These are phyloP conservation scores for Flueggea neowawraea DNA, from an alignment of 441 rosid species.

Conservation along the genomic window DNA sequence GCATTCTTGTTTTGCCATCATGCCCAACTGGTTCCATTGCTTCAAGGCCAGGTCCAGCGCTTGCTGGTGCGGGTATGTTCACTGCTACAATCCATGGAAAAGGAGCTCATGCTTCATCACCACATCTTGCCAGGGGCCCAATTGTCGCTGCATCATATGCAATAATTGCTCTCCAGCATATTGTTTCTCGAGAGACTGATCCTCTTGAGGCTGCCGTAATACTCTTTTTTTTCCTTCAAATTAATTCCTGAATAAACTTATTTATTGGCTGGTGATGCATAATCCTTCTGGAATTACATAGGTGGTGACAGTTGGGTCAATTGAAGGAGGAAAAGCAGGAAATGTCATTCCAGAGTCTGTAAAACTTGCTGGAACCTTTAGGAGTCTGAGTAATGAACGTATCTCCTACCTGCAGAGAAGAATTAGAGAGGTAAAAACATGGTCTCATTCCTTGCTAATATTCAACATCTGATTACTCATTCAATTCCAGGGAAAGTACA, in stretches of 20 bases:
- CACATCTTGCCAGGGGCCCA: conserved; percentile 34
- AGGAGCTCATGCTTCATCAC: conserved; percentile 47
- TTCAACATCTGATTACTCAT: neutral
- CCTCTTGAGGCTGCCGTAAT: conserved; percentile 44
- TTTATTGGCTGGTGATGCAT: no score
- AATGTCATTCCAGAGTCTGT: conserved; percentile 54
- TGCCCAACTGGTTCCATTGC: conserved; percentile 30
- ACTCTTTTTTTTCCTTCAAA: neutral
- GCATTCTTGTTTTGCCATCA: conserved; percentile 33
- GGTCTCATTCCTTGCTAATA: neutral
- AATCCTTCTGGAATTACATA: conserved; percentile 13
- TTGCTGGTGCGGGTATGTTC: conserved; percentile 38
- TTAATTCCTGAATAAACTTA: neutral
- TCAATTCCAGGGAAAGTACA: neutral
- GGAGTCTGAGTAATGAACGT: conserved; percentile 50
- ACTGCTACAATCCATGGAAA: conserved; percentile 31
- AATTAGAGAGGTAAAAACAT: conserved; percentile 45
- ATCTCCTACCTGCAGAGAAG: conserved; percentile 41
- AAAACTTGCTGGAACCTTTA: conserved; percentile 49
- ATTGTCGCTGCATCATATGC: conserved; percentile 39
- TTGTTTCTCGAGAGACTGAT: conserved; percentile 41
- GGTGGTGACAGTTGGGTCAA: conserved; percentile 60
- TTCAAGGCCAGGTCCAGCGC: conserved; percentile 43
- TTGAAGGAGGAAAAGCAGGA: conserved; percentile 53
- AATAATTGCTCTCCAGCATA: conserved; percentile 36